Base-by-base conservation (phyloP, 306 rosid genomes). In the Phaseolus lunatus region DNA sequence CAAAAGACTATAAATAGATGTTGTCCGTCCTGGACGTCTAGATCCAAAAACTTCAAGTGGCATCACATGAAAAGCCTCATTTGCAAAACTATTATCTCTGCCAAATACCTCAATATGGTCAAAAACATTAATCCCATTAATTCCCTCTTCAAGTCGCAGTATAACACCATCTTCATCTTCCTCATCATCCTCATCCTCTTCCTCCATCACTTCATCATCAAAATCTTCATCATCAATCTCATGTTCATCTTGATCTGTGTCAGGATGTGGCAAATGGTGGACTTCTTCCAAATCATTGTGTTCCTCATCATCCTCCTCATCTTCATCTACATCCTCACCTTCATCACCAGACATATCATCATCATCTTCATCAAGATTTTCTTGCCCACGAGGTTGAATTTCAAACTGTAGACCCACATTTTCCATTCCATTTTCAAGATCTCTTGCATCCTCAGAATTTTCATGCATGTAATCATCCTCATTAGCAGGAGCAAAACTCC, bases 281-380 rank as follows among this genome's bases (percentile, higher is more conserved):
- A 85, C 94, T 80, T 86, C 91, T 67, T 87, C 97, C 76, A 91
- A 86, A 82, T 93, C 98, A 92, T 91, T 93, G 77, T 87, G 99
- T 79, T 87, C 98, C 89, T 86, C 98, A 19, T 96, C 98, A 11
- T 94, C 97, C 24, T 91, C 98, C 20, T 90, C 92, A 71, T 93
- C 97, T 43, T 94, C 98, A 78, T 94, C 97, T 18, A 88, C 97
- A 82, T 95, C 99, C 41, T 96, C 97, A 22, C 77, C 97, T 54
- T 95, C 98, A 86, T 96, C 99, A 75, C 91, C 98, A 79, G 99
- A 93, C 97, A 96, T 93, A 79, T 93, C 98, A 68, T 95, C 98
- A 50, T 87, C 97, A 44, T 95, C 92, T 1, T 96, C 99, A 56
- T 93, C 99, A 64, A 91, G 81, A 85, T 90, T 91, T 80, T 91